Base-by-base conservation (phyloP, 192 early-diverging fungal species). In the Dispira simplex region DNA sequence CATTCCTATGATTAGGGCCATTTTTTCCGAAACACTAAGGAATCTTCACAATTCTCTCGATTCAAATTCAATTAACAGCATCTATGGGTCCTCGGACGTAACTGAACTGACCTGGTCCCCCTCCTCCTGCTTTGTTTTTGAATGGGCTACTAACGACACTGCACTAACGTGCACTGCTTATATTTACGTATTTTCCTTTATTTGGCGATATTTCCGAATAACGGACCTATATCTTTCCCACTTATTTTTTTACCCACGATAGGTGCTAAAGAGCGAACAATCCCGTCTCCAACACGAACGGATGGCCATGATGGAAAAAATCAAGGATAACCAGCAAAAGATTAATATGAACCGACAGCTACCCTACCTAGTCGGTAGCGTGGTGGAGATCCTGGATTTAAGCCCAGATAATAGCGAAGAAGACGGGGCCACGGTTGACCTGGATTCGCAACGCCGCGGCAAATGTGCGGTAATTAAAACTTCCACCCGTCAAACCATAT, bases 401-500 rank as follows among this genome's bases (percentile, higher is more conserved):
- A 84, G 89, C 71, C 93, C 93, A 8, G 88, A 90, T 27, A 83
- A 83, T 45, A 91, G 92, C 59, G 93, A 96, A 65, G 92, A 97
- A 63, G 93, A 98, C 65, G 96, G 92, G 46, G 92, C 89, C 18
- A 94, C 91, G 65, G 84, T 93, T 58, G 92, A 97, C 67, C 67
- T 93, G 71, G 93, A 97, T 70, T 86, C 90, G 57, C 87, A 90
- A 75, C 80, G 89, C 53, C 91, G 92, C 70, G 95, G 93, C 65
- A 95, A 95, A 70, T 97, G 94, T 67, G 96, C 96, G 14, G 94
- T 99, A 14, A 88, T 99, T 46, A 93, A 92, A 70, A 96, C 96
- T 10, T 87, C 90, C 5, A 95, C 93, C 28, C 78, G 96, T 64
- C 92, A 93, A 82, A 39, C 32, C 32, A 39, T 39, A 1, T 39